These are phyloP conservation scores for Beauveria sp. DNA, from an alignment of 2,329 filamentous ascomycete genomes.

Conservation along the genomic window DNA sequence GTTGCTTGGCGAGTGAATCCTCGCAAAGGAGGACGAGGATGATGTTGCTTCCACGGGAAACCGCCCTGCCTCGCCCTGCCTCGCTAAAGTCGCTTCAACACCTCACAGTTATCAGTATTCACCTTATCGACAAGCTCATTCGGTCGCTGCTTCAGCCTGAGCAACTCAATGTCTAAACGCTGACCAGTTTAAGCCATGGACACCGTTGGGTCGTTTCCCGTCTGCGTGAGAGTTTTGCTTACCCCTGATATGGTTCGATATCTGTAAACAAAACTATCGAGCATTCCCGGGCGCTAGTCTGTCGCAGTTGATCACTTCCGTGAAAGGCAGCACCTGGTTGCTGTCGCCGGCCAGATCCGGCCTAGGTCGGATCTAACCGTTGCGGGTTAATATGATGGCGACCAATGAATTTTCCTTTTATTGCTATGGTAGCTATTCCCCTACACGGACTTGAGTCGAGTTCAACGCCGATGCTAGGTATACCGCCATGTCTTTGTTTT, in stretches of 20 bases:
- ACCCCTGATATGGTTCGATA: not conserved
- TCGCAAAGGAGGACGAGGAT: not conserved
- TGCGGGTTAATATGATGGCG: too few relatives aligned
- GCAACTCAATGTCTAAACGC: not conserved
- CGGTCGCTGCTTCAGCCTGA: not conserved
- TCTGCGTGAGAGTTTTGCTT: not conserved
- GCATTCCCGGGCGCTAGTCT: not conserved
- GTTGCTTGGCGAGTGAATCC: too few relatives aligned
- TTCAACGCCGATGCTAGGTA: too few relatives aligned
- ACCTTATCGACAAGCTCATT: not conserved
- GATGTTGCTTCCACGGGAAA: too few relatives aligned
- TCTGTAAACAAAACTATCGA: not conserved
- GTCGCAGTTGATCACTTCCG: not conserved
- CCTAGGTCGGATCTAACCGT: too few relatives aligned
- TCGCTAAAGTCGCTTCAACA: too few relatives aligned
- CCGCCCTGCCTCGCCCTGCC: too few relatives aligned
- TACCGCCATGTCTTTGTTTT: too few relatives aligned
- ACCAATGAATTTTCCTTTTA: too few relatives aligned
- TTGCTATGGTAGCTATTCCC: too few relatives aligned
- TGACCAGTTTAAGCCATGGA: not conserved
- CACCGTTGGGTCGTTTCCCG: not conserved
- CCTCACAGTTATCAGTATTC: not conserved
- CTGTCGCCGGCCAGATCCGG: too few relatives aligned
- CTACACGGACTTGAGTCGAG: too few relatives aligned
- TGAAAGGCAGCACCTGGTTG: not conserved